A percentile compares a stretch with the other conserved stretches of the same genome.
These are phyloP conservation scores for Pythium inflatum DNA, from an alignment of 352 stramenopile genomes.

Conservation along the genomic window DNA sequence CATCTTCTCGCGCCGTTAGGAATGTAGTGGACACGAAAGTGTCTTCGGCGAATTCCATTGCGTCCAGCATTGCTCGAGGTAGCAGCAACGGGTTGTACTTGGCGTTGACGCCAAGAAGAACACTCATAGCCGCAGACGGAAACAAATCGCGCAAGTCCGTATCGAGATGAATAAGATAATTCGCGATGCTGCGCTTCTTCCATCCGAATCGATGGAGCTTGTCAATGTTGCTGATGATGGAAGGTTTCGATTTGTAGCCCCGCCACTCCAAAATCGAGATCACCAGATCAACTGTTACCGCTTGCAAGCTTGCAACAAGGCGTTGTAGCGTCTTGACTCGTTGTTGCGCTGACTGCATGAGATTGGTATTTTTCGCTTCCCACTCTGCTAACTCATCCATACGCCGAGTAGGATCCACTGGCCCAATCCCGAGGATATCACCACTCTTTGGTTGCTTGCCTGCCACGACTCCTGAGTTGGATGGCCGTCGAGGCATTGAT, in stretches of 20 bases:
- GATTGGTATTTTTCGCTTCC: background rate
- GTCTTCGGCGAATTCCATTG: conserved; percentile 19
- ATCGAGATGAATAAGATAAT: conserved; percentile 59
- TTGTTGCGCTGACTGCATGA: conserved; percentile 25
- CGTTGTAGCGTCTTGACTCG: conserved; percentile 40
- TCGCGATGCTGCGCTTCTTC: conserved; percentile 36
- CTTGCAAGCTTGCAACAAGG: conserved; percentile 36
- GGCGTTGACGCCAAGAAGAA: conserved; percentile 40
- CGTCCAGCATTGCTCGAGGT: conserved; percentile 31
- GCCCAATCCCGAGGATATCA: background rate
- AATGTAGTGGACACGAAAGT: conserved; percentile 51
- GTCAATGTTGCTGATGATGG: conserved; percentile 45
- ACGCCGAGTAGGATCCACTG: background rate
- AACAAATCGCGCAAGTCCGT: conserved; percentile 49
- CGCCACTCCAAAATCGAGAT: conserved; percentile 58
- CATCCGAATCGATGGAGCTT: conserved; percentile 52
- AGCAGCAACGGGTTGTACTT: conserved; percentile 55
- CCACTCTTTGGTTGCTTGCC: no score
- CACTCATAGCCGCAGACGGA: conserved; percentile 38
- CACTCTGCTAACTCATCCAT: background rate
- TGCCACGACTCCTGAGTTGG: no score
- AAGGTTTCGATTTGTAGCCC: conserved; percentile 32
- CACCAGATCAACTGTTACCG: conserved; percentile 41
- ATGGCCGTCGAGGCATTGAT: background rate
- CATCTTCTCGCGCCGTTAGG: conserved; percentile 44